Evolutionary conservation across 495 filamentous ascomycete genomes (phyloP), one percentile per base, ranked within the genome.

Genomic region (Rostrohypoxylon terebratum): DNA sequence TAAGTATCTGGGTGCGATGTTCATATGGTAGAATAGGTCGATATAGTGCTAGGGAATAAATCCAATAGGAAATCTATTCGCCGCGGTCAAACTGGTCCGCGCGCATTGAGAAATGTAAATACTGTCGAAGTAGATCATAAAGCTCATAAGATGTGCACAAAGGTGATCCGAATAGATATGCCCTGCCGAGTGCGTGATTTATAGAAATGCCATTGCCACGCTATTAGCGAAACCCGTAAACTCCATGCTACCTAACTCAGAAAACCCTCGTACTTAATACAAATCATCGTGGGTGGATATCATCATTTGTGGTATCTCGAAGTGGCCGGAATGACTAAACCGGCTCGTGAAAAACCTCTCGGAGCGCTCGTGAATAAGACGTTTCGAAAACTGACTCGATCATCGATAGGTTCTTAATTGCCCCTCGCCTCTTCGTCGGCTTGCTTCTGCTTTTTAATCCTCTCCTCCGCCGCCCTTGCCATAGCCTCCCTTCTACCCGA

Each of bases 381-480:
- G n/a, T 20, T 3, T 20, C 28, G 38, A 28, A 42, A 23, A 7
- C 14, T 2, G 16, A 18, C 0, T 47, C 54, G 21, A 44, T 54
- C 11, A 4, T 4, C 45, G 21, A 8, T 5, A 25, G 23, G 13
- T 23, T 53, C 62, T 33, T 33, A 61, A 40, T 23, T 33, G 4
- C 44, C 65, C 13, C 50, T 60, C 20, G 68, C 40, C 14, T 75
- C 66, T 42, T 64, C 36, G 54, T 81, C 79, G 25, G 81, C 66
- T 74, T 85, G 77, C 54, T 81, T 83, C 76, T 84, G 80, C 76
- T 81, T 90, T 81, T 84, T 88, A 75, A 89, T 79, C 75, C 92
- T 88, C 80, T 91, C 90, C 83, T 94, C 92, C 6, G 89, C 91
- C 23, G 92, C 93, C 8, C 86, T 87, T 0, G 92, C 92, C 66